These are phyloP conservation scores for Pleurotus eryngii DNA, from an alignment of 768 basidiomycete genomes.

Conservation along the genomic window DNA sequence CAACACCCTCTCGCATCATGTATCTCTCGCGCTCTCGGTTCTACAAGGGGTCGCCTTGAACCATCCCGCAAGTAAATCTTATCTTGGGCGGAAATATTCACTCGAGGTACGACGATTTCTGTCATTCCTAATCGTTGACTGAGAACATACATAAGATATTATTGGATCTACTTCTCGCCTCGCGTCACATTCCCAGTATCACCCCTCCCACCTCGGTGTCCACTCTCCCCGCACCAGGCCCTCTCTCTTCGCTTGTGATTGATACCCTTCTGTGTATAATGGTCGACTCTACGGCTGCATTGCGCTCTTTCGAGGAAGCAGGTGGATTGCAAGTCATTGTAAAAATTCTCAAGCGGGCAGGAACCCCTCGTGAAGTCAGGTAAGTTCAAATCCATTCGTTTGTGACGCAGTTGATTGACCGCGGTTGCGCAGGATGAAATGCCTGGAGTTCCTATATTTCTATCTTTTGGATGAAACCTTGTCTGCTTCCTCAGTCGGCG, in stretches of 20 bases:
- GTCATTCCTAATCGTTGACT: background rate
- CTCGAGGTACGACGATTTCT: slow-evolving; percentile 52
- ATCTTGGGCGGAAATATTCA: slow-evolving; percentile 62
- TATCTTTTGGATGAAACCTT: slow-evolving; percentile 63
- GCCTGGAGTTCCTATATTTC: slow-evolving; percentile 92
- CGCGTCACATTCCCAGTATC: slow-evolving; percentile 50
- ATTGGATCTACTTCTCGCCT: slow-evolving; percentile 65
- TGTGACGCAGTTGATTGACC: background rate
- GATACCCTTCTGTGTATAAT: slow-evolving; percentile 86
- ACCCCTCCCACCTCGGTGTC: slow-evolving; percentile 12
- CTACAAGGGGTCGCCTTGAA: slow-evolving; percentile 75
- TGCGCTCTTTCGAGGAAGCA: slow-evolving; percentile 75
- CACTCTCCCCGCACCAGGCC: slow-evolving; percentile 21
- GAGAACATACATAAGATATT: slow-evolving; percentile 46
- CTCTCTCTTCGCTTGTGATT: slow-evolving; percentile 71
- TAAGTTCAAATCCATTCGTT: slow-evolving; percentile 29
- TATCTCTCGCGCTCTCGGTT: slow-evolving; percentile 60
- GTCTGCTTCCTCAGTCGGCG: slow-evolving; percentile 11
- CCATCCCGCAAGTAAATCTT: slow-evolving; percentile 65
- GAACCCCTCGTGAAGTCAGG: slow-evolving; percentile 86
- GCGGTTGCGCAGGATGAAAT: slow-evolving; percentile 74
- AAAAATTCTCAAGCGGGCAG: slow-evolving; percentile 82
- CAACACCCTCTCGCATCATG: slow-evolving; percentile 43
- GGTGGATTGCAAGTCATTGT: slow-evolving; percentile 81
- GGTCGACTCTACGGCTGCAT: slow-evolving; percentile 76